Evolutionary conservation across 78 protist species (phyloP).

Genomic region (Tieghemostelium lacteum): DNA sequence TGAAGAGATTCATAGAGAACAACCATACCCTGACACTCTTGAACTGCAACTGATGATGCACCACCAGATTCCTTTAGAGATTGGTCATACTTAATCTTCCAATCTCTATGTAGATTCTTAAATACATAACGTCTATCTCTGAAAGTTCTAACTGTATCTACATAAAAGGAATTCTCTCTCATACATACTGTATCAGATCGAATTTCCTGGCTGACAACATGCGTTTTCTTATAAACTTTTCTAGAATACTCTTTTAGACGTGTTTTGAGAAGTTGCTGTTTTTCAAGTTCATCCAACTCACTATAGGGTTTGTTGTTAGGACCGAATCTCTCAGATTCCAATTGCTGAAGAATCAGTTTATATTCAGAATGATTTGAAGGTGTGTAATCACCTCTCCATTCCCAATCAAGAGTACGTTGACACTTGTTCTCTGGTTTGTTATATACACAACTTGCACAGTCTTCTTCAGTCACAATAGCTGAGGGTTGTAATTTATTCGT

Average conservation of each 20-base stretch:
- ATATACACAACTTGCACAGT: conserved; percentile 95
- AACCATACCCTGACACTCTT: conserved; percentile 59
- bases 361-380: conserved; percentile 85
- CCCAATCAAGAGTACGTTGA: conserved; percentile 92
- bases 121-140: conserved; percentile 97
- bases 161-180: conserved; percentile 99
- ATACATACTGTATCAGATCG: conserved; percentile 94
- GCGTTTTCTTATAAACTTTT: conserved; percentile 82
- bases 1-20: conserved; percentile 99
- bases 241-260: conserved; percentile 89
- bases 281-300: conserved; percentile 78
- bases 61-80: conserved; percentile 79
- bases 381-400: conserved; percentile 95
- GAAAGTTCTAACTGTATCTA: conserved; percentile 97
- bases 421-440: conserved; percentile 88
- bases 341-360: conserved; percentile 73
- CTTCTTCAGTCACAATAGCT: conserved; percentile 90
- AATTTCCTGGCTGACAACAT: conserved; percentile 49
- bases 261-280: conserved; percentile 65
- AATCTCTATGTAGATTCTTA: conserved; percentile 91
- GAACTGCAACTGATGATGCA: neutral
- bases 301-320: conserved; percentile 38
- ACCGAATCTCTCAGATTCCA: conserved; percentile 85
- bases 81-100: conserved; percentile 74
- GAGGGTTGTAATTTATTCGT: conserved; percentile 99